Base-by-base conservation (phyloP, 176 grass and related monocot genomes). In the Aegilops bicornis region DNA sequence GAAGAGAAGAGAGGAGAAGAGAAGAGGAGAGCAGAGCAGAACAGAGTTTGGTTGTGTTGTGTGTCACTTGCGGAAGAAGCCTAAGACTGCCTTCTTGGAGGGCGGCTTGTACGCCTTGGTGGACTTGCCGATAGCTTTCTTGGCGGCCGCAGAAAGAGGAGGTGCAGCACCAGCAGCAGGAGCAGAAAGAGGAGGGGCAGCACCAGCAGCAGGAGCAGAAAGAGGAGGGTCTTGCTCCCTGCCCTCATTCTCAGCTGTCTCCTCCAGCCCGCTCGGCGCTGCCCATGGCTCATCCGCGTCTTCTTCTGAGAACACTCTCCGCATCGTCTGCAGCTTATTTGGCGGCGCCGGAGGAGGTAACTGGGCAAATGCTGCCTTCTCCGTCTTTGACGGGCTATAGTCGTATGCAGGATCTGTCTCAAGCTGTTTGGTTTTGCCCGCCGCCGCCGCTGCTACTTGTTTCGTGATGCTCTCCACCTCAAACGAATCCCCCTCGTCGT, bases 41-140 rank as follows among this genome's bases (percentile, higher is more conserved):
- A 14, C 42, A 17, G 43, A 43, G 72, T 19, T 75, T 42, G 43
- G 45, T 19, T 7, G 7, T 29, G 15, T 54, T 7, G 15, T 50
- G 15, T 54, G 2, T 80, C 64, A 91, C 87, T 91, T 91, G 45
- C 76, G 81, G 69, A 91, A 87, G 85, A 91, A 87, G 61, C 89
- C 89, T 2, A 91, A 84, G 35, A 84, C 89, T 81, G 85, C 67
- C 61, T 84, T 84, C 59, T 74, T 91, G 25, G 81, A 63, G 11
- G 89, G 36, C 17, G 69, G 10, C 61, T 87, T 91, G 76, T 59
- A 87, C 62, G 36, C 36, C 39, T 76, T 91, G 81, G 59, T 80
- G 3, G 76, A 74, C 81, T 87, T 91, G 15, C 10, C 64, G 48
- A 14, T 43, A 77, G 71, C 12, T 39, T 77, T 77, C 74, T 77